phyloP scores from a whole-genome alignment of 2,329 filamentous ascomycete species.

The Venturia carpophila region DNA sequence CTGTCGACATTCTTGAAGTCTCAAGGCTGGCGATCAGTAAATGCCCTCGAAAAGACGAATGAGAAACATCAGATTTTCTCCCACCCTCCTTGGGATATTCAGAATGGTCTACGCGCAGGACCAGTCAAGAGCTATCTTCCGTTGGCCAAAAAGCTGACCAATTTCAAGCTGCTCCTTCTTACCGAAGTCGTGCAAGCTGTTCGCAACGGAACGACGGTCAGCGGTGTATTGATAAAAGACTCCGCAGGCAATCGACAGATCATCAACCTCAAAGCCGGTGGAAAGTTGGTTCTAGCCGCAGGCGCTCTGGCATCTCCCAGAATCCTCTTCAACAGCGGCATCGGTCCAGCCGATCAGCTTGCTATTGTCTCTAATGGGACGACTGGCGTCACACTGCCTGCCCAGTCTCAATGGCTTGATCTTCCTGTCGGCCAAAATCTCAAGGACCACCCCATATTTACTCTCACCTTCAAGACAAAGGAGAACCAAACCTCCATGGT shows the following conservation, averaged over 20 bases:
- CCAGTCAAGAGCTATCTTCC: slow-evolving; percentile 45
- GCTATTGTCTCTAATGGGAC: slow-evolving; percentile 22
- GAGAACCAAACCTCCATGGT: neutral
- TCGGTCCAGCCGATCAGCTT: slow-evolving; percentile 26
- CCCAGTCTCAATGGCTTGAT: slow-evolving; percentile 23
- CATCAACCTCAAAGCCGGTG: slow-evolving; percentile 26
- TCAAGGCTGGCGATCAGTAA: slow-evolving; percentile 42
- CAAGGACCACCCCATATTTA: slow-evolving; percentile 2
- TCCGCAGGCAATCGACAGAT: slow-evolving; percentile 28
- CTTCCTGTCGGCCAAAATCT: slow-evolving; percentile 23
- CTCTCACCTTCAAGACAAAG: neutral
- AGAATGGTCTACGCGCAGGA: slow-evolving; percentile 43
- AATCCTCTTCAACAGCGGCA: slow-evolving; percentile 26
- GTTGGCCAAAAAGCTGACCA: slow-evolving; percentile 33
- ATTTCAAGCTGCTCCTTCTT: slow-evolving; percentile 40
- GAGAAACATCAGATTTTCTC: slow-evolving; percentile 44
- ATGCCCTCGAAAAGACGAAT: slow-evolving; percentile 39
- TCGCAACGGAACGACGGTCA: slow-evolving; percentile 34
- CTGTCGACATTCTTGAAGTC: slow-evolving; percentile 29
- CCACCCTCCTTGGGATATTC: slow-evolving; percentile 42
- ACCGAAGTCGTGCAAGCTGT: slow-evolving; percentile 39
- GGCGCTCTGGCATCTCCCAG: slow-evolving; percentile 25
- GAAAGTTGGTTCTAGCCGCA: slow-evolving; percentile 30
- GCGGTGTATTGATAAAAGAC: slow-evolving; percentile 34
- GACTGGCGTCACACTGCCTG: slow-evolving; percentile 21